Base-by-base conservation (phyloP, 331 rosid genomes). In the Saraca asoca region DNA sequence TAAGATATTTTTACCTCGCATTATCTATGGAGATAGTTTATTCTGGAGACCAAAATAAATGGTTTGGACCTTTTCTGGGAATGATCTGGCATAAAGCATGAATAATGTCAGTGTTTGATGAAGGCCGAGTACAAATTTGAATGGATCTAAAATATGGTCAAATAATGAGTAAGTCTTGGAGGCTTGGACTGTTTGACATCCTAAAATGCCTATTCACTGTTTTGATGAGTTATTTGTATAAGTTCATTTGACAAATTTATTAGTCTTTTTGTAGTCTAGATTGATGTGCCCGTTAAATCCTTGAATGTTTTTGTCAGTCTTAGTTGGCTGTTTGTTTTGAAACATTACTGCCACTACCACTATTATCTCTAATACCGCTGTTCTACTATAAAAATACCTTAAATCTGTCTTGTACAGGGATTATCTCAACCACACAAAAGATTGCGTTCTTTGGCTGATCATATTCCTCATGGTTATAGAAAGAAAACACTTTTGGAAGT, bases 391-490 rank as follows among this genome's bases (percentile, higher is more conserved):
- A 39, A 39, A 39, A 45, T 68, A 52, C 10, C 50, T 62, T 67
- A 24, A 57, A 68, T 51, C 59, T 39, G 43, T 39, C 69, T 52
- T 70, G 43, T 75, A 35, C 81, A 94, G 99, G 99, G 99, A 70
- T 73, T 94, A 70, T 94, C 99, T 44, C 99, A 94, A 78, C 96
- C 78, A 35, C 97, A 94, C 89, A 94, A 94, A 72, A 78, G 87
- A 54, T 74, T 94, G 52, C 89, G 96, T 42, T 62, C 87, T 51
- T 83, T 90, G 90, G 95, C 88, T 13, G 97, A 94, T 75, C 91
- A 81, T 73, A 89, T 94, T 65, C 99, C 99, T 71, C 93, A 78
- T 65, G 99, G 97, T 59, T 88, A 81, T 83, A 88, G 83, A 77
- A 94, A 77, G 80, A 71, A 77, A 76, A 55, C 85, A 55, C 89